These are phyloP conservation scores for Drechslerella stenobrocha DNA, from an alignment of 2,329 filamentous ascomycete genomes.

Conservation along the genomic window DNA sequence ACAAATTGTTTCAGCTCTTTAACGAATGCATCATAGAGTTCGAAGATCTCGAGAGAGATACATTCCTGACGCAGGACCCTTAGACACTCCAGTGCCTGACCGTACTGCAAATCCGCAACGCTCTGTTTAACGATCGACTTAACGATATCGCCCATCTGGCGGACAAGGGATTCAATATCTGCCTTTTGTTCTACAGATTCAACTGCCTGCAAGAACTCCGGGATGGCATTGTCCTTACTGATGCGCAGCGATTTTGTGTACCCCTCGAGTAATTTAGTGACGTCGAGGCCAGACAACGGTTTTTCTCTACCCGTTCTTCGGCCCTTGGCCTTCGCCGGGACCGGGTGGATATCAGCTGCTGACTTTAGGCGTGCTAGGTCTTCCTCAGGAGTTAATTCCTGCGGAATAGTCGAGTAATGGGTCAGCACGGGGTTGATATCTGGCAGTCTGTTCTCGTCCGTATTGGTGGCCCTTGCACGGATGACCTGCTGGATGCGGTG, in stretches of 20 bases:
- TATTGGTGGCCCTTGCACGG: conserved; percentile 76
- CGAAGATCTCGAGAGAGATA: conserved; percentile 65
- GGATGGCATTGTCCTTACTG: conserved; percentile 73
- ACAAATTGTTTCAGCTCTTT: conserved; percentile 21
- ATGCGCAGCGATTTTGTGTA: conserved; percentile 49
- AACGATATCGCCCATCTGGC: conserved; percentile 75
- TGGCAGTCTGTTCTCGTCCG: conserved; percentile 66
- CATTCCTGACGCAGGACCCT: conserved; percentile 77
- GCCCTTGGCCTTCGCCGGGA: conserved; percentile 77
- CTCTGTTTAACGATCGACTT: conserved; percentile 70
- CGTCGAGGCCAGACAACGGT: conserved; percentile 85
- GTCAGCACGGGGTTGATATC: conserved; percentile 66
- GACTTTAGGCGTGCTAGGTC: conserved; percentile 67
- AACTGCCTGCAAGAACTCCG: conserved; percentile 84
- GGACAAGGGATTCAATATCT: conserved; percentile 68
- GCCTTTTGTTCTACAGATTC: conserved; percentile 64
- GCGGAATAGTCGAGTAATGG: conserved; percentile 73
- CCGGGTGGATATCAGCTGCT: conserved; percentile 82
- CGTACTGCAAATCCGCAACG: conserved; percentile 74
- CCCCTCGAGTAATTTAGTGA: conserved; percentile 73
- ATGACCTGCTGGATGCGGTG: conserved; percentile 87
- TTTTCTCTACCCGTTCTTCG: conserved; percentile 72
- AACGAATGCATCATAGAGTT: conserved; percentile 33
- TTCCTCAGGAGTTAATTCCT: conserved; percentile 64
- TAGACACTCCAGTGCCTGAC: conserved; percentile 73